phyloP scores from a whole-genome alignment of 805 yeast genomes.

The Candida jianshihensis region DNA sequence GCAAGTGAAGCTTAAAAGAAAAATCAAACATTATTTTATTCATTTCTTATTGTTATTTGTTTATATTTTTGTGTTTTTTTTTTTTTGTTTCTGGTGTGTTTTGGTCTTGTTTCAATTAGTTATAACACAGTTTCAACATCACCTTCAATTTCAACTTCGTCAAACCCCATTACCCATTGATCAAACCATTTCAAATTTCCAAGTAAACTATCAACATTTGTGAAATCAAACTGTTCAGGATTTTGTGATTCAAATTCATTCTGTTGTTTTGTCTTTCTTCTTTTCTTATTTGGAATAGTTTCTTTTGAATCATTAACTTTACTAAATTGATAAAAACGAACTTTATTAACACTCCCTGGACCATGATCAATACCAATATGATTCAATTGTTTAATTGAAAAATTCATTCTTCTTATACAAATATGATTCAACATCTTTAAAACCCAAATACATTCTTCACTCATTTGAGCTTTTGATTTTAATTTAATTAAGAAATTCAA shows the following conservation, averaged over 20 bases:
- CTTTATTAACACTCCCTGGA: constrained; percentile 40
- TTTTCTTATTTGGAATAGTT: neutral
- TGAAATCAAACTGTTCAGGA: constrained; percentile 4
- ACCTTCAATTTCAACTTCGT: neutral
- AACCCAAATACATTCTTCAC: constrained; percentile 57
- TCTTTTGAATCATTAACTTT: constrained; percentile 21
- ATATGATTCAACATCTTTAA: constrained; percentile 48
- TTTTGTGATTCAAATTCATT: neutral
- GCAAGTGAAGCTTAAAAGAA: constrained; percentile 9
- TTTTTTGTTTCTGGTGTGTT: too few relatives aligned
- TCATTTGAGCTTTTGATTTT: constrained; percentile 35
- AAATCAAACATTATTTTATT: neutral
- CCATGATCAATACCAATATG: constrained; percentile 48
- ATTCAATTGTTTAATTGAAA: constrained; percentile 30
- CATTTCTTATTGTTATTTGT: neutral
- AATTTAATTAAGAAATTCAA: constrained; percentile 20
- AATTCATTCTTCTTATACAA: constrained; percentile 36
- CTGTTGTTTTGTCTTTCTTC: neutral
- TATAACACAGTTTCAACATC: too few relatives aligned
- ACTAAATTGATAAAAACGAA: constrained; percentile 42
- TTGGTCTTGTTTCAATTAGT: too few relatives aligned
- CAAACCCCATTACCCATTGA: constrained; percentile 31
- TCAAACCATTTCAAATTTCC: constrained; percentile 50
- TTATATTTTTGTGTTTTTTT: too few relatives aligned
- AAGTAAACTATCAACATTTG: constrained; percentile 25